Evolutionary conservation across 163 green algal genomes (phyloP).

Genomic region (Chloroidium sp.): DNA sequence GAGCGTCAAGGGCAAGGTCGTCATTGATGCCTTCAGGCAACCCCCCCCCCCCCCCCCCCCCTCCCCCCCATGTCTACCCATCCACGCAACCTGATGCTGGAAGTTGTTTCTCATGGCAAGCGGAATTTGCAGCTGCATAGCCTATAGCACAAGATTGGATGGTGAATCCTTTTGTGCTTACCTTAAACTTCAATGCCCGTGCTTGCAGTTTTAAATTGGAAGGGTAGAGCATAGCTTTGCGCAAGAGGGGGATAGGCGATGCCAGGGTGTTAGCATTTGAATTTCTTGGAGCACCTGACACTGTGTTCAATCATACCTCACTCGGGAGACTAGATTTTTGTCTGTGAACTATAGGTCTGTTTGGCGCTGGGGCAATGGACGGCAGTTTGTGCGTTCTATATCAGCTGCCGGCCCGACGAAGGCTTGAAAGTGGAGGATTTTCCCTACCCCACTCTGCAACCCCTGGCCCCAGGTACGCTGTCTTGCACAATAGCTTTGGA

Average conservation of each 20-base stretch:
- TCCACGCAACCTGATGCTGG: not conserved
- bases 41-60: slow-evolving; percentile 35
- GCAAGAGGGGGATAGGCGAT: not conserved
- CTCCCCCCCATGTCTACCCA: too few relatives aligned
- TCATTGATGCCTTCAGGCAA: slow-evolving; percentile 98
- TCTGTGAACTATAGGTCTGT: not conserved
- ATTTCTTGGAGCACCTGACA: not conserved
- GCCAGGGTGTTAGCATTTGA: not conserved
- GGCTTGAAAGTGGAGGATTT: not conserved
- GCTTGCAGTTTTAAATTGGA: too few relatives aligned
- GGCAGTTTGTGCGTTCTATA: slow-evolving; percentile 3
- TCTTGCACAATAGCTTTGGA: too few relatives aligned
- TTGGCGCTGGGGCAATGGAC: slow-evolving; percentile 3
- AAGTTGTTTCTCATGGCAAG: not conserved
- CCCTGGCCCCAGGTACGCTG: too few relatives aligned
- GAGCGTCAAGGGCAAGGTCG: slow-evolving; percentile 94
- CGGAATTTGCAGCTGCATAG: not conserved
- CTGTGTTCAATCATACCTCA: not conserved
- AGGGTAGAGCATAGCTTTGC: not conserved
- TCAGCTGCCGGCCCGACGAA: not conserved
- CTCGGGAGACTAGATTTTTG: not conserved
- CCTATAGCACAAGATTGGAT: too few relatives aligned
- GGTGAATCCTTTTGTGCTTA: too few relatives aligned
- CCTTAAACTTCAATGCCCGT: too few relatives aligned
- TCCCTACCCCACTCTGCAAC: not conserved